These are phyloP conservation scores for Aureobasidium uvarum DNA, from an alignment of 2,329 filamentous ascomycete species.

Conservation along the genomic window DNA sequence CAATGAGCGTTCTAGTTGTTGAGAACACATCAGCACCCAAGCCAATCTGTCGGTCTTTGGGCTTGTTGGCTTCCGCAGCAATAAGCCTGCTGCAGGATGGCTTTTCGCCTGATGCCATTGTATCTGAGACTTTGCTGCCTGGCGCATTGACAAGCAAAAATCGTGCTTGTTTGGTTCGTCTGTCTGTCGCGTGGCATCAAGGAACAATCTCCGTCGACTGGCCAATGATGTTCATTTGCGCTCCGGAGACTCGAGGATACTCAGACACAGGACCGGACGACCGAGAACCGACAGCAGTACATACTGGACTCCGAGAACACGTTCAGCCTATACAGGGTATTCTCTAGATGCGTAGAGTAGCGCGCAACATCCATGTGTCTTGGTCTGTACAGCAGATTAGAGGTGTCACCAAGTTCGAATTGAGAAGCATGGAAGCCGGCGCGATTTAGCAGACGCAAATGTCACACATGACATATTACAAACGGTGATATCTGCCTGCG, in stretches of 20 bases:
- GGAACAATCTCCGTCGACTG: conserved; percentile 11
- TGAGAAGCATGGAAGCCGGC: not conserved
- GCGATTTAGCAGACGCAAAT: not conserved
- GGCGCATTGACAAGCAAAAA: not conserved
- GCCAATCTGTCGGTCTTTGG: not conserved
- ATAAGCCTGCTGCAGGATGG: not conserved
- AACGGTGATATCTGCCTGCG: not conserved
- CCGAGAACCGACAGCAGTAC: not conserved
- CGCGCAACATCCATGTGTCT: not conserved
- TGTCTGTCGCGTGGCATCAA: not conserved
- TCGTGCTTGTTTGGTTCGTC: not conserved
- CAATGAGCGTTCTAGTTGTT: not conserved
- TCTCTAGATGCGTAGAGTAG: not conserved
- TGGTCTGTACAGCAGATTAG: not conserved
- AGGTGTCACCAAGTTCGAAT: not conserved
- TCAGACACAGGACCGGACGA: not conserved
- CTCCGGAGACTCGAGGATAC: not conserved
- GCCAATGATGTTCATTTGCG: not conserved
- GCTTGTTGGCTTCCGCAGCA: not conserved
- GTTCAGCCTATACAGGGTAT: not conserved
- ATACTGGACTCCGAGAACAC: not conserved
- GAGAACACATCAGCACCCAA: not conserved
- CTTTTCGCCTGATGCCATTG: not conserved
- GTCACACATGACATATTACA: not conserved
- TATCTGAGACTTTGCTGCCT: not conserved